These are phyloP conservation scores for Dacryopinax spathularia DNA, from an alignment of 768 basidiomycete species.

Conservation along the genomic window DNA sequence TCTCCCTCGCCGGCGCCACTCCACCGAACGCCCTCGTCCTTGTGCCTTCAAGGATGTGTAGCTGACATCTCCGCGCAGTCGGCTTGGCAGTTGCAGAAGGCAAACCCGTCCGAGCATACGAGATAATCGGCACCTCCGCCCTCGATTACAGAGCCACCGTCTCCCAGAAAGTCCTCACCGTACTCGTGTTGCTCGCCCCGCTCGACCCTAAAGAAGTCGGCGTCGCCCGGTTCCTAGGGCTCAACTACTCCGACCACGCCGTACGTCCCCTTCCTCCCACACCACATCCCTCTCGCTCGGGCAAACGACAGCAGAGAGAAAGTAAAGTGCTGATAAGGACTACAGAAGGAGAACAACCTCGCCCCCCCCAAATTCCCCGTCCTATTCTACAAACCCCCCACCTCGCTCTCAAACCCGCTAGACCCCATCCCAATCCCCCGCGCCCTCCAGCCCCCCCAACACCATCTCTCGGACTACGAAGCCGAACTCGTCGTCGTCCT, in stretches of 20 bases:
- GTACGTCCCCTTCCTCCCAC: slow-evolving; percentile 23
- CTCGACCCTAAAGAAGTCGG: slow-evolving; percentile 41
- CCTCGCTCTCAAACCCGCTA: slow-evolving; percentile 54
- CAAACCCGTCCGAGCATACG: slow-evolving; percentile 47
- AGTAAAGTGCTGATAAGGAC: not conserved
- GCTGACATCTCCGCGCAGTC: slow-evolving; percentile 31
- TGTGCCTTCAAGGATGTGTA: not conserved
- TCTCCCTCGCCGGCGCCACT: not conserved
- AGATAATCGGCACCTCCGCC: slow-evolving; percentile 50
- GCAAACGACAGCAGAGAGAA: not conserved
- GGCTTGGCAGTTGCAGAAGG: slow-evolving; percentile 39
- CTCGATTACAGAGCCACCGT: slow-evolving; percentile 54
- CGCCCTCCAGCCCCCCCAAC: slow-evolving; percentile 51
- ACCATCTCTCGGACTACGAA: slow-evolving; percentile 69
- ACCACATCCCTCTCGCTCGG: not conserved
- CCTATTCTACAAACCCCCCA: slow-evolving; percentile 65
- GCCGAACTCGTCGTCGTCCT: slow-evolving; percentile 72
- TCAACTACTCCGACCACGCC: slow-evolving; percentile 79
- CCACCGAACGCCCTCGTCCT: not conserved
- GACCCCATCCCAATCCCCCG: slow-evolving; percentile 52
- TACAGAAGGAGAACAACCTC: not conserved
- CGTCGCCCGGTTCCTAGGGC: slow-evolving; percentile 58
- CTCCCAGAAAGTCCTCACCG: slow-evolving; percentile 49
- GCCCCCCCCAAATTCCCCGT: slow-evolving; percentile 34
- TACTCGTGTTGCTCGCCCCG: slow-evolving; percentile 54